phyloP scores from a whole-genome alignment of 257 asterid species.

The Dorcoceras hygrometricum region DNA sequence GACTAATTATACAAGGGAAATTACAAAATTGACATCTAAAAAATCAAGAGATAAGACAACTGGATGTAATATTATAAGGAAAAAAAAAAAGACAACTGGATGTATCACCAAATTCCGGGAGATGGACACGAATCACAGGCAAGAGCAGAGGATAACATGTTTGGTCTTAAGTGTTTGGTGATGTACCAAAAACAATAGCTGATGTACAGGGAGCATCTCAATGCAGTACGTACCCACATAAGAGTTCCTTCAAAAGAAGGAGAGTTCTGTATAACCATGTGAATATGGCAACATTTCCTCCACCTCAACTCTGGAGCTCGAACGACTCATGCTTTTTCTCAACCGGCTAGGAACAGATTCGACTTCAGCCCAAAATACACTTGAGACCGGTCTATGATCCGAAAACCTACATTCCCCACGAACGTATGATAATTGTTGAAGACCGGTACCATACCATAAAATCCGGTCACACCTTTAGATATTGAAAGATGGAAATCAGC shows the following conservation, averaged over 20 bases:
- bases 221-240: constrained; percentile 30
- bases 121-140: neutral
- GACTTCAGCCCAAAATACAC: constrained; percentile 91
- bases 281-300: constrained; percentile 92
- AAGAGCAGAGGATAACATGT: neutral
- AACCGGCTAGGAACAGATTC: constrained; percentile 85
- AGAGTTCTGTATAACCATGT: constrained; percentile 91
- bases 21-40: constrained; percentile 3
- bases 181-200: too few species aligned
- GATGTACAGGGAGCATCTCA: neutral
- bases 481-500: constrained; percentile 29
- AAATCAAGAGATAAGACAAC: constrained; percentile 24
- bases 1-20: constrained; percentile 28
- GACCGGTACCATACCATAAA: constrained; percentile 86
- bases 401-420: constrained; percentile 95
- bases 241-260: constrained; percentile 58
- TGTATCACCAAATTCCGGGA: too few species aligned
- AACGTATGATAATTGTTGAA: constrained; percentile 77
- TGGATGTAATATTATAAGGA: too few species aligned
- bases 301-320: constrained; percentile 80
- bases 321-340: constrained; percentile 87
- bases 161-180: neutral
- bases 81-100: constrained; percentile 23
- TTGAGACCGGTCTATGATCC: constrained; percentile 94
- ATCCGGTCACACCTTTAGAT: constrained; percentile 89